Evolutionary conservation across 306 rosid genomes (phyloP), one percentile per base, ranked within the genome.

Genomic region (Malus sylvestris): DNA sequence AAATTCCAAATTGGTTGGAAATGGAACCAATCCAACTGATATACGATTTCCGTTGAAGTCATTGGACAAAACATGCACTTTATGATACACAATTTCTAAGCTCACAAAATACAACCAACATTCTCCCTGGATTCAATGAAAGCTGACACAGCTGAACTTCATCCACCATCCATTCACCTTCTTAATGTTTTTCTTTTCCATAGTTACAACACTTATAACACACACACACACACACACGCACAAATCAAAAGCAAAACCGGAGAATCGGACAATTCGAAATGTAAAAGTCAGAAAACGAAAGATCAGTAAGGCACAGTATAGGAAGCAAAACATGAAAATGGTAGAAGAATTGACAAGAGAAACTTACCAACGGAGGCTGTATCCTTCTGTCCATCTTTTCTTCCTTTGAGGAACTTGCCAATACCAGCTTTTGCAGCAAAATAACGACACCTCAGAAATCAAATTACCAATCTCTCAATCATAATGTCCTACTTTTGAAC

Each of bases 351-450:
- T 6, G 49, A 59, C 51, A 60, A 81, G 42, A 61, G 23, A 20
- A 80, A 81, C 81, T 84, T 89, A 92, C 97, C 93, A 92, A 64
- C 80, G 97, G 97, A 67, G 97, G 96, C 71, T 92, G 97, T 77
- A 92, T 81, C 85, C 87, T 78, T 82, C 93, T 89, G 81, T 92
- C 96, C 97, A 92, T 92, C 49, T 75, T 76, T 72, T 81, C 46
- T 18, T 33, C 46, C 76, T 66, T 20, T 20, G 1, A 64, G 57
- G 82, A 79, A 81, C 55, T 83, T 79, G 79, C 74, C 71, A 76
- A 57, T 9, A 77, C 74, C 68, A 71, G 69, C 70, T 67, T 44
- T 61, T 74, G 62, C 64, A 69, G 29, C 52, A 70, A 79, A 76
- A 75, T 0, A 38, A 32, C 55, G 70, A 66, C 73, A 78, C 77